These are phyloP conservation scores for Yarrowia keelungensis DNA, from an alignment of 805 yeast species.

Conservation along the genomic window DNA sequence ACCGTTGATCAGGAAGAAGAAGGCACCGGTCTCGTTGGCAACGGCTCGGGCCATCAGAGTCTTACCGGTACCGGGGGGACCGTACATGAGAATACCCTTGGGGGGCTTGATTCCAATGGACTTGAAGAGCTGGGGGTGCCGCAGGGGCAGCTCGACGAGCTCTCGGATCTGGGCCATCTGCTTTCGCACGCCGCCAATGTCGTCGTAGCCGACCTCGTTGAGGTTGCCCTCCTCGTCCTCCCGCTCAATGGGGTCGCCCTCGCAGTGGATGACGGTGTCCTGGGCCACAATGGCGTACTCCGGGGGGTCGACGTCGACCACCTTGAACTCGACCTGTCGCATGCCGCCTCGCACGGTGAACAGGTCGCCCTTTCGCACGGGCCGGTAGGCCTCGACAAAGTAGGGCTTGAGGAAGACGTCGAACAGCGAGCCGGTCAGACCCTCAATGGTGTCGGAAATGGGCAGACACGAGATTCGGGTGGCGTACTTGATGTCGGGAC, in stretches of 20 bases:
- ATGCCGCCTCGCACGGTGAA: slow-evolving; percentile 98
- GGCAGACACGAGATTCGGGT: slow-evolving; percentile 93
- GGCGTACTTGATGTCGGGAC: slow-evolving; percentile 98
- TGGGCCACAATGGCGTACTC: slow-evolving; percentile 98
- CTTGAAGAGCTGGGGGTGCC: slow-evolving; percentile 98
- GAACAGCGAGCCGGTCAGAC: slow-evolving; percentile 93
- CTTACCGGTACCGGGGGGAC: slow-evolving; percentile 99
- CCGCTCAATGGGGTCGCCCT: slow-evolving; percentile 98
- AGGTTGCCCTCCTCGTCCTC: slow-evolving; percentile 97
- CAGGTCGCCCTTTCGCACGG: slow-evolving; percentile 96
- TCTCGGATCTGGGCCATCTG: slow-evolving; percentile 99
- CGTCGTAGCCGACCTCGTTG: slow-evolving; percentile 98
- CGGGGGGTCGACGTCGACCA: slow-evolving; percentile 96
- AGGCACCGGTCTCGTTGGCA: slow-evolving; percentile 99
- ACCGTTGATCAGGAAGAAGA: slow-evolving; percentile 96
- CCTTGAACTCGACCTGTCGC: slow-evolving; percentile 99
- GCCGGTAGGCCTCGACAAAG: slow-evolving; percentile 98
- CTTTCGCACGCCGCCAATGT: slow-evolving; percentile 98
- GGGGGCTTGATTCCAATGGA: slow-evolving; percentile 99
- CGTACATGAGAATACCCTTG: slow-evolving; percentile 89
- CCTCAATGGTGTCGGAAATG: slow-evolving; percentile 97
- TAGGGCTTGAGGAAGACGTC: slow-evolving; percentile 97
- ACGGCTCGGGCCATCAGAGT: slow-evolving; percentile 99
- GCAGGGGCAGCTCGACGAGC: slow-evolving; percentile 94
- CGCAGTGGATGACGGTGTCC: slow-evolving; percentile 97